Percentiles rank a stretch among this genome's conserved stretches.
Evolutionary conservation across 257 asterid genomes (phyloP).

Genomic region (Primulina huaijiensis): DNA sequence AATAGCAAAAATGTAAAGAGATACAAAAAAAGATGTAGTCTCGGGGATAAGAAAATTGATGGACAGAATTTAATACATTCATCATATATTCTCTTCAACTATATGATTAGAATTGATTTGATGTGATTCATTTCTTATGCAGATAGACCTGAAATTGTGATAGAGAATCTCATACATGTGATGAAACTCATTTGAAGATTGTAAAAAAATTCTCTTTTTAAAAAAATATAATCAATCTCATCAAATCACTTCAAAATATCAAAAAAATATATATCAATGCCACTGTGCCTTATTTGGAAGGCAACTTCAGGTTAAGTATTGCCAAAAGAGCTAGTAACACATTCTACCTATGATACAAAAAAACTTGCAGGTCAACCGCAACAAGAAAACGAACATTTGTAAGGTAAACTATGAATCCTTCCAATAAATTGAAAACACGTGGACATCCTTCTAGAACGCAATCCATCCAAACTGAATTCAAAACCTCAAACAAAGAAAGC

Average conservation of each 20-base stretch:
- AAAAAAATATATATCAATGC: conserved; percentile 22
- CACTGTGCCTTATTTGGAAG: conserved; percentile 23
- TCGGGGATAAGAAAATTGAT: background rate
- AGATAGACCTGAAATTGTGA: conserved; percentile 15
- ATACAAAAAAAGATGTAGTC: background rate
- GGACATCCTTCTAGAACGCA: conserved; percentile 11
- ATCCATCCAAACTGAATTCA: conserved; percentile 6
- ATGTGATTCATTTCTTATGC: conserved; percentile 7
- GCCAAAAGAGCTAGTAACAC: conserved; percentile 66
- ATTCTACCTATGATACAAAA: conserved; percentile 65
- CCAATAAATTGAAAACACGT: background rate
- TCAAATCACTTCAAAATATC: conserved; percentile 3
- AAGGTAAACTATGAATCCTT: conserved; percentile 17
- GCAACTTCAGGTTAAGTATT: conserved; percentile 61
- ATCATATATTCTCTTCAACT: conserved; percentile 15
- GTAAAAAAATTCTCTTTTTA: background rate
- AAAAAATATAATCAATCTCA: background rate
- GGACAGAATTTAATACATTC: background rate
- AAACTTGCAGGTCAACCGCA: conserved; percentile 73
- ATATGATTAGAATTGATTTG: background rate
- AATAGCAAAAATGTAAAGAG: conserved; percentile 13
- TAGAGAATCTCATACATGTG: background rate
- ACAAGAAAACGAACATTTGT: conserved; percentile 17
- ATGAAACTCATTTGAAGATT: background rate
- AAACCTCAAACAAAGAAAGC: background rate